These are phyloP conservation scores for Penicillium sp. DNA, from an alignment of 2,329 filamentous ascomycete genomes.

Conservation along the genomic window DNA sequence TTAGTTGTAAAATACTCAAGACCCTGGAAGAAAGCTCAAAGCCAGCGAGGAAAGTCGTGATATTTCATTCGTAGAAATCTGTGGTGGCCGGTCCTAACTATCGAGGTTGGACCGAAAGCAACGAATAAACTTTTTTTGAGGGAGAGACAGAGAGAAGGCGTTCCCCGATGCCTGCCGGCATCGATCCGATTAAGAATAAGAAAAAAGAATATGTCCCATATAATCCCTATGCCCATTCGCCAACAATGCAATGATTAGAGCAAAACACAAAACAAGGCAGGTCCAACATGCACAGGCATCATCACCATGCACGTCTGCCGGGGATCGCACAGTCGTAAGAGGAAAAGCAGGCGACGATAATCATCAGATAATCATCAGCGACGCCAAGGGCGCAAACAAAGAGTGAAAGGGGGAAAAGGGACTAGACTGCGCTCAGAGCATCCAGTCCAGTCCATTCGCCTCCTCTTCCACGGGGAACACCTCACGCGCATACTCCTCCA, in stretches of 20 bases:
- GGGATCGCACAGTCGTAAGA: conserved; percentile 16
- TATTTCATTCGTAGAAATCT: conserved; percentile 5
- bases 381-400: neutral
- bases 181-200: conserved; percentile 15
- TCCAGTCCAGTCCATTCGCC: conserved; percentile 91
- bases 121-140: conserved; percentile 19
- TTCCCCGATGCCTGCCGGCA: conserved; percentile 8
- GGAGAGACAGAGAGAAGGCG: conserved; percentile 1
- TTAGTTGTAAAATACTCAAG: neutral
- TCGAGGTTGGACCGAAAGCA: conserved; percentile 1
- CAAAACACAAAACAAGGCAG: conserved; percentile 11
- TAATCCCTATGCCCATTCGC: conserved; percentile 26
- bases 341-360: neutral
- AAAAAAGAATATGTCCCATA: conserved; percentile 18
- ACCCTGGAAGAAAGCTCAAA: neutral
- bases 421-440: conserved; percentile 46
- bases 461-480: conserved; percentile 93
- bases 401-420: neutral
- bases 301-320: conserved; percentile 25
- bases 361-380: conserved; percentile 1
- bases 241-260: conserved; percentile 28
- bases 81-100: conserved; percentile 1
- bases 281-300: conserved; percentile 22
- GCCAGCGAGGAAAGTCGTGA: conserved; percentile 6
- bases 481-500: conserved; percentile 92